Evolutionary conservation across 768 basidiomycete species (phyloP).

Genomic region (Boletellus ananiceps): DNA sequence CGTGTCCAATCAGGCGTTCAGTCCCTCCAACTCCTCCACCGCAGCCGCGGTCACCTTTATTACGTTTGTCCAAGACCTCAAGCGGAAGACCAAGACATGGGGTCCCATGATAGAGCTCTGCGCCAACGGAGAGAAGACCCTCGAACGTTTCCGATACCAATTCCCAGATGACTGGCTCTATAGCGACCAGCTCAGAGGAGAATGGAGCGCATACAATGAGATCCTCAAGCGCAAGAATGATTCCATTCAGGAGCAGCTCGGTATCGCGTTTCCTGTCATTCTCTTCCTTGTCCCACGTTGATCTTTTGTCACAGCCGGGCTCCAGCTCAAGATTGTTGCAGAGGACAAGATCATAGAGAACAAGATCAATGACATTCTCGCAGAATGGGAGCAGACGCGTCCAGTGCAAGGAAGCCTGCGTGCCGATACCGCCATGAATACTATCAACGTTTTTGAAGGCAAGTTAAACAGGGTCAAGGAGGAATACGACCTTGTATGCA

Average conservation of each 20-base stretch:
- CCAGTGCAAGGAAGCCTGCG: conserved; percentile 96
- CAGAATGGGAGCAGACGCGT: conserved; percentile 94
- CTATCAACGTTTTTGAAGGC: conserved; percentile 92
- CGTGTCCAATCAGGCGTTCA: conserved; percentile 46
- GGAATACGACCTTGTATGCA: conserved; percentile 91
- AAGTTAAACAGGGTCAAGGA: conserved; percentile 87
- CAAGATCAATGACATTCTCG: conserved; percentile 85
- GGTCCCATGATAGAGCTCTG: conserved; percentile 94
- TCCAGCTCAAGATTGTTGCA: conserved; percentile 99
- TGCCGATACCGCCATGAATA: conserved; percentile 93
- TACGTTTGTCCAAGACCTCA: conserved; percentile 98
- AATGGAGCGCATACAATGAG: conserved; percentile 98
- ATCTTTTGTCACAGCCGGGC: conserved; percentile 55
- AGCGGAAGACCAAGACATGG: conserved; percentile 96
- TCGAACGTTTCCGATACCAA: conserved; percentile 95
- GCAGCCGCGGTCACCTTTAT: conserved; percentile 98
- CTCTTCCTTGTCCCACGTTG: conserved; percentile 3
- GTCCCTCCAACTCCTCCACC: conserved; percentile 85
- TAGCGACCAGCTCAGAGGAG: conserved; percentile 93
- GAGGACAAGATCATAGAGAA: conserved; percentile 98
- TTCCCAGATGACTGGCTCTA: conserved; percentile 98
- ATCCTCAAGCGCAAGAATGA: conserved; percentile 97
- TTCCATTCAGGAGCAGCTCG: conserved; percentile 96
- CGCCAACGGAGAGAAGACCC: conserved; percentile 91
- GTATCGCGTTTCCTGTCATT: conserved; percentile 41